These are phyloP conservation scores for Breynia disticha DNA, from an alignment of 441 rosid genomes.

Conservation along the genomic window DNA sequence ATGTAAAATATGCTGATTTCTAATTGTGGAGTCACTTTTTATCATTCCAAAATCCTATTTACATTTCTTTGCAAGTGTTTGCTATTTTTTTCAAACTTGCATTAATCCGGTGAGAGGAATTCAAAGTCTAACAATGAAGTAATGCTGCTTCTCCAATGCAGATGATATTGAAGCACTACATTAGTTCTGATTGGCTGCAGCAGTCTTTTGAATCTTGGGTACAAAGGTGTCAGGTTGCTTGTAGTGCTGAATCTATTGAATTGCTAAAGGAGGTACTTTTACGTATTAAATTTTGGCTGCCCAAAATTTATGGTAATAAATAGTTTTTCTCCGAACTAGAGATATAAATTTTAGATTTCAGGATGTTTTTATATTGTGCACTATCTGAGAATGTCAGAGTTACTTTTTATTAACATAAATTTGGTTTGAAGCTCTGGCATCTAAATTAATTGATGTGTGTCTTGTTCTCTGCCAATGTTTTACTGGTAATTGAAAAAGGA, in stretches of 20 bases:
- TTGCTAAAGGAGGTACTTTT: constrained; percentile 92
- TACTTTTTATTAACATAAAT: not conserved
- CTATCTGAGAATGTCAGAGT: not conserved
- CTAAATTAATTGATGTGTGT: not conserved
- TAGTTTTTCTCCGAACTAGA: not conserved
- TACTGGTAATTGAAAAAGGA: not conserved
- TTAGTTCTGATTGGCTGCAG: constrained; percentile 60
- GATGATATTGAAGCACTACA: constrained; percentile 68
- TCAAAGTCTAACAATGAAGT: constrained; percentile 7
- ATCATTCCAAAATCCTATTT: too few species aligned
- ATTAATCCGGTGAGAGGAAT: too few species aligned
- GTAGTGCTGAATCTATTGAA: constrained; percentile 80
- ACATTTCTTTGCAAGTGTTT: too few species aligned
- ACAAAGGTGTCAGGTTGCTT: constrained; percentile 55
- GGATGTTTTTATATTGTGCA: not conserved
- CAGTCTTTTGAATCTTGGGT: constrained; percentile 56
- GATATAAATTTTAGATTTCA: not conserved
- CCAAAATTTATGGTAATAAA: not conserved
- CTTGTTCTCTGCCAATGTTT: too few species aligned
- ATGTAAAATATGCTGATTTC: too few species aligned
- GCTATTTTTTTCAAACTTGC: too few species aligned
- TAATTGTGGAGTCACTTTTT: too few species aligned
- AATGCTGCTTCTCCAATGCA: constrained; percentile 26
- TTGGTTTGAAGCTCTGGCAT: not conserved
- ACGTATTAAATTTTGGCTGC: constrained; percentile 5